Percentiles rank a stretch among this genome's conserved stretches.
These are phyloP conservation scores for Ophiostoma populinum DNA, from an alignment of 2,329 filamentous ascomycete species.

Conservation along the genomic window DNA sequence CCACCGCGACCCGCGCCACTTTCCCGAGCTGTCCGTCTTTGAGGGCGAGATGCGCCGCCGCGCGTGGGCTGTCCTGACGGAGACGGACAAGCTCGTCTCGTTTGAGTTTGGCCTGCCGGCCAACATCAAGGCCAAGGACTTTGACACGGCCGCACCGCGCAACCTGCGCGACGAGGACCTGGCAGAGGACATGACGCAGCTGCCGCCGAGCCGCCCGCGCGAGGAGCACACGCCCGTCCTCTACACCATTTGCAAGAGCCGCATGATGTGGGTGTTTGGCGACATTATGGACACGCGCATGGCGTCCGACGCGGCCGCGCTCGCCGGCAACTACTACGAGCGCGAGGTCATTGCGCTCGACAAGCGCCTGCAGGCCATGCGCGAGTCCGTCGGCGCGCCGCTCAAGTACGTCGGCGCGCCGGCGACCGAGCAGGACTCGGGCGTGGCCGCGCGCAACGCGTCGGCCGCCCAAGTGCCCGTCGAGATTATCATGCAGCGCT, in stretches of 20 bases:
- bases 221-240: slow-evolving; percentile 24
- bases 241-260: slow-evolving; percentile 10
- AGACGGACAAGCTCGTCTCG: slow-evolving; percentile 30
- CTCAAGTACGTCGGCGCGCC: slow-evolving; percentile 4
- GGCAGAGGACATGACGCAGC: slow-evolving; percentile 24
- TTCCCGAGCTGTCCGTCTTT: slow-evolving; percentile 26
- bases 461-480: slow-evolving; percentile 9
- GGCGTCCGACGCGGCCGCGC: background rate
- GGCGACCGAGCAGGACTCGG: background rate
- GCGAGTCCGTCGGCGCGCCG: background rate
- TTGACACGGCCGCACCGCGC: slow-evolving; percentile 26
- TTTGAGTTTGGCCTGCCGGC: slow-evolving; percentile 35
- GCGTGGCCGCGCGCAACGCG: background rate
- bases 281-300: slow-evolving; percentile 6
- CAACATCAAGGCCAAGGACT: slow-evolving; percentile 28
- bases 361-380: slow-evolving; percentile 9
- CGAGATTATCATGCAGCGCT: slow-evolving; percentile 14
- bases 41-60: slow-evolving; percentile 34
- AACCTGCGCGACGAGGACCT: slow-evolving; percentile 35
- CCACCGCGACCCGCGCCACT: slow-evolving; percentile 28
- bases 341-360: slow-evolving; percentile 12
- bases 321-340: slow-evolving; percentile 1
- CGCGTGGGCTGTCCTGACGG: slow-evolving; percentile 28
- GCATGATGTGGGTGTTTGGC: slow-evolving; percentile 12
- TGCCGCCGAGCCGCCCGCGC: slow-evolving; percentile 24